These are phyloP conservation scores for Nigrograna mackinnonii DNA, from an alignment of 2,329 filamentous ascomycete species.

Conservation along the genomic window DNA sequence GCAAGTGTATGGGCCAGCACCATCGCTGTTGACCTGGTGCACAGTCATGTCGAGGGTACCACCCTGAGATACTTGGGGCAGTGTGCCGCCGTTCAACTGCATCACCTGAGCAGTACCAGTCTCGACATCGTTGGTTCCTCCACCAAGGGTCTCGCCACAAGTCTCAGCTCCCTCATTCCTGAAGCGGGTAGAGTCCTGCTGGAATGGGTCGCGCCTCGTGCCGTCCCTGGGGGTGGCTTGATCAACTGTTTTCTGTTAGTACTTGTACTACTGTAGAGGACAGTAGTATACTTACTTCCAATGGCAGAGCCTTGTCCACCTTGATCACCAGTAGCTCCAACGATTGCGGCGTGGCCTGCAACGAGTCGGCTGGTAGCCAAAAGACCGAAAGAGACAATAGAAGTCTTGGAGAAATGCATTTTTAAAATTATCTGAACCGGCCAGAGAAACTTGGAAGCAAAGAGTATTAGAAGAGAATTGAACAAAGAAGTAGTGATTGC, in stretches of 20 bases:
- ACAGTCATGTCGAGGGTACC: constrained; percentile 65
- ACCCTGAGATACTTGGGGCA: constrained; percentile 63
- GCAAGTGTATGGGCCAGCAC: constrained; percentile 67
- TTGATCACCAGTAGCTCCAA: constrained; percentile 59
- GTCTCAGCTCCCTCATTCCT: constrained; percentile 54
- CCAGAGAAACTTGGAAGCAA: constrained; percentile 25
- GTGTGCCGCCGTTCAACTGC: constrained; percentile 56
- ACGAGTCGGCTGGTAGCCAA: constrained; percentile 60
- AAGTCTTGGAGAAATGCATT: constrained; percentile 47
- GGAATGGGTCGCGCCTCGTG: constrained; percentile 63
- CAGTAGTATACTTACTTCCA: constrained; percentile 44
- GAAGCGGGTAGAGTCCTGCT: constrained; percentile 68
- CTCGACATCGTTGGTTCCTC: constrained; percentile 61
- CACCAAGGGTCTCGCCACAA: constrained; percentile 62
- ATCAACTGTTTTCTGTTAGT: constrained; percentile 45
- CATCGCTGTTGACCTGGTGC: constrained; percentile 70
- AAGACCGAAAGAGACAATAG: constrained; percentile 50
- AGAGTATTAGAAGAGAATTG: constrained; percentile 29
- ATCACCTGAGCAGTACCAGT: constrained; percentile 62
- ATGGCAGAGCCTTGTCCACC: constrained; percentile 57
- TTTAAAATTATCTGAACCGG: too few species aligned
- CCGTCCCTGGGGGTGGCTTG: constrained; percentile 64
- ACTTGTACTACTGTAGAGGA: constrained; percentile 1
- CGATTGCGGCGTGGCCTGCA: constrained; percentile 65
- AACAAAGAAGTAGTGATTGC: constrained; percentile 36